phyloP scores from a whole-genome alignment of 345 rosid genomes.

The Clarkia xantiana region DNA sequence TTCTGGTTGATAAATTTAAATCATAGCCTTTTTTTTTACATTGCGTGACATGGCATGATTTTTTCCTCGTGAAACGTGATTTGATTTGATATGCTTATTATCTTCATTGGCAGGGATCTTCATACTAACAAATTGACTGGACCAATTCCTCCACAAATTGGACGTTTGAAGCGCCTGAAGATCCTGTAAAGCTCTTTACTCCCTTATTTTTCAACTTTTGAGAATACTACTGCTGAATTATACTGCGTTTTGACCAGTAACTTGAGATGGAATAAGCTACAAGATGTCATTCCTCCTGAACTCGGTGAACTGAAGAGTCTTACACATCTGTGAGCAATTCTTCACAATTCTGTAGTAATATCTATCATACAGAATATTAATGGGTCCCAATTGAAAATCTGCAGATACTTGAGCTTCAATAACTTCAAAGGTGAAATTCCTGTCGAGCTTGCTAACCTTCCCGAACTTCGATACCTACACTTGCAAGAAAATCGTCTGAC shows the following conservation, averaged over 20 bases:
- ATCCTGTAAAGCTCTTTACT: constrained; percentile 43
- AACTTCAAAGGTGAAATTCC: constrained; percentile 92
- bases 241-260: constrained; percentile 28
- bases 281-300: constrained; percentile 82
- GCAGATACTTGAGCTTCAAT: constrained; percentile 86
- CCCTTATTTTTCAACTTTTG: background rate
- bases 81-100: too few relatives aligned
- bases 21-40: too few relatives aligned
- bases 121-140: constrained; percentile 86
- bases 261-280: constrained; percentile 90
- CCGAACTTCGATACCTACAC: constrained; percentile 80
- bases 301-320: constrained; percentile 80
- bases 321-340: constrained; percentile 64
- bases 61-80: too few relatives aligned
- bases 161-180: constrained; percentile 67
- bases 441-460: constrained; percentile 70
- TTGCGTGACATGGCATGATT: too few relatives aligned
- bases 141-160: constrained; percentile 94
- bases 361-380: background rate
- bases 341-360: background rate
- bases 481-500: constrained; percentile 83
- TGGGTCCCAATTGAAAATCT: background rate
- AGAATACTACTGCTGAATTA: background rate
- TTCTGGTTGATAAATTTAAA: background rate
- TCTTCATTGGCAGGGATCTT: constrained; percentile 41